Evolutionary conservation across 495 filamentous ascomycete genomes (phyloP).

Genomic region (Neurospora sp.): DNA sequence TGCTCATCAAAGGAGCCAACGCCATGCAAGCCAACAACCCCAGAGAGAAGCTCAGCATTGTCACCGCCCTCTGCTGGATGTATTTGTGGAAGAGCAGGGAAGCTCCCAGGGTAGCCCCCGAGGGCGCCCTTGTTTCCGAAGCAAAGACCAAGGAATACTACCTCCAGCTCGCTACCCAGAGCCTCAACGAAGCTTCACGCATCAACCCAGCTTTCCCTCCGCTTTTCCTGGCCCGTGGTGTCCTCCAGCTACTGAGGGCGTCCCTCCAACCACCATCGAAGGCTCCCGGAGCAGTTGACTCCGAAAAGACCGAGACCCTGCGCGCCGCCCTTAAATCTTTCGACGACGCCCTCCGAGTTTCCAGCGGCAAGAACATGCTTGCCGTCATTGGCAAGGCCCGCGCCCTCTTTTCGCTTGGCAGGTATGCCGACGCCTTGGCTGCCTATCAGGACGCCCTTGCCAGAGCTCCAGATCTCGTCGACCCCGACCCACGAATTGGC

Average conservation of each 20-base stretch:
- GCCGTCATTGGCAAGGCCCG: conserved; percentile 79
- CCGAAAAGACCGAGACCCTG: conserved; percentile 69
- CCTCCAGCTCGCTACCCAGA: conserved; percentile 79
- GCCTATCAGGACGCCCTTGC: conserved; percentile 76
- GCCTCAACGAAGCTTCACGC: conserved; percentile 86
- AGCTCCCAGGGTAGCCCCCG: conserved; percentile 66
- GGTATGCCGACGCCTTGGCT: conserved; percentile 70
- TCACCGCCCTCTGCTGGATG: conserved; percentile 84
- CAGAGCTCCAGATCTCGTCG: conserved; percentile 77
- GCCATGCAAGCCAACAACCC: conserved; percentile 60
- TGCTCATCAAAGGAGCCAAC: conserved; percentile 70
- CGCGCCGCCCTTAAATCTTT: conserved; percentile 81
- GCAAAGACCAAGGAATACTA: conserved; percentile 85
- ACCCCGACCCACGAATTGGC: conserved; percentile 90
- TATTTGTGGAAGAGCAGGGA: conserved; percentile 85
- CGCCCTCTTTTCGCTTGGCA: conserved; percentile 71
- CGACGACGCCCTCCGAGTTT: conserved; percentile 79
- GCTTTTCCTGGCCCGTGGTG: conserved; percentile 82
- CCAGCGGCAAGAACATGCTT: conserved; percentile 77
- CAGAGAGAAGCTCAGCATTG: conserved; percentile 76
- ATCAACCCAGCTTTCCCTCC: conserved; percentile 86
- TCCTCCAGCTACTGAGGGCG: conserved; percentile 76
- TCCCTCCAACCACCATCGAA: conserved; percentile 73
- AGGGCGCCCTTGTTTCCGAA: conserved; percentile 51
- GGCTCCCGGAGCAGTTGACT: conserved; percentile 51